Percentiles rank a stretch among this genome's conserved stretches.
phyloP scores from a whole-genome alignment of 177 flowering plant genomes.

The Tripterygium wilfordii region DNA sequence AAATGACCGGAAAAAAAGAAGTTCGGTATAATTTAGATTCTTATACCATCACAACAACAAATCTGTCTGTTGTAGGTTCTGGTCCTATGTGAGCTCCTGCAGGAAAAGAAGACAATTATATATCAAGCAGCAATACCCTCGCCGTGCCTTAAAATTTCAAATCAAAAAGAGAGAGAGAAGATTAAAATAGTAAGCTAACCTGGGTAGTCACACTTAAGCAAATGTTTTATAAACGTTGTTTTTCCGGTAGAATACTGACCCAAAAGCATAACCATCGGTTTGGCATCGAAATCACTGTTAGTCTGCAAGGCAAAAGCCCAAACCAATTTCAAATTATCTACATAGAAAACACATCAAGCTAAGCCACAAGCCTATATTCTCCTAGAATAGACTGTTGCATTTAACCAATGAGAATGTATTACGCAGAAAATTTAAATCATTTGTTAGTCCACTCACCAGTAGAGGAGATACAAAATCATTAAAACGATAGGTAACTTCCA shows the following conservation, averaged over 20 bases:
- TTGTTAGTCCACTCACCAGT: slow-evolving; percentile 59
- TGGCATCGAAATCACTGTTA: slow-evolving; percentile 91
- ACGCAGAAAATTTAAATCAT: too few species aligned
- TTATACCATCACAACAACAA: slow-evolving; percentile 90
- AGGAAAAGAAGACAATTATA: background rate
- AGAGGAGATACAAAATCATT: slow-evolving; percentile 86
- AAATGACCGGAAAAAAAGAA: too few species aligned
- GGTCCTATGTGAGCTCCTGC: slow-evolving; percentile 98
- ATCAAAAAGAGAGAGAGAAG: background rate
- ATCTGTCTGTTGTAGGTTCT: slow-evolving; percentile 96
- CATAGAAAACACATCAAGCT: too few species aligned
- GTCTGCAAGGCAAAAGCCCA: slow-evolving; percentile 37
- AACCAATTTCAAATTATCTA: too few species aligned
- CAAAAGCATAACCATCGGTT: slow-evolving; percentile 97
- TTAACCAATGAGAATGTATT: too few species aligned
- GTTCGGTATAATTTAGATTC: too few species aligned
- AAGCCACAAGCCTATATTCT: too few species aligned
- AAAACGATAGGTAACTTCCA: slow-evolving; percentile 79
- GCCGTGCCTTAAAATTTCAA: background rate
- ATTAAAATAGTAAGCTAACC: slow-evolving; percentile 36
- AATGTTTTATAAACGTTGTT: slow-evolving; percentile 92
- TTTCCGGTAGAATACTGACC: slow-evolving; percentile 98
- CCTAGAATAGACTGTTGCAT: background rate
- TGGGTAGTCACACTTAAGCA: slow-evolving; percentile 70
- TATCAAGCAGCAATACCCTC: background rate